Percentiles rank a stretch among this genome's conserved stretches.
phyloP scores from a whole-genome alignment of 495 filamentous ascomycete species.

The Aspergillus heteromorphus region DNA sequence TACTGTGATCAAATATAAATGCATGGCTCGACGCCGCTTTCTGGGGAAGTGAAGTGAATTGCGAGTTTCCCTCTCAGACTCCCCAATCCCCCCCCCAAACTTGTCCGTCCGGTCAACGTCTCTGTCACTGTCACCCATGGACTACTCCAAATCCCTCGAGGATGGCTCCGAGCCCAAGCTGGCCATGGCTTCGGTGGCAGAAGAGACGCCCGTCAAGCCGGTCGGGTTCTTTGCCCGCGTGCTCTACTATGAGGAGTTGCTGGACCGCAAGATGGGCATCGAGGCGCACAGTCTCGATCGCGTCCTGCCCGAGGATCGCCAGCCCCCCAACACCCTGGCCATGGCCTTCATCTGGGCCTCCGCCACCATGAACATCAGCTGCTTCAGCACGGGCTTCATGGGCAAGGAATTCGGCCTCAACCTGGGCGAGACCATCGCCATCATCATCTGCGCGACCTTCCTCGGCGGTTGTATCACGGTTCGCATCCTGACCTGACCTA shows the following conservation, averaged over 20 bases:
- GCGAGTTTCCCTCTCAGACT: background rate
- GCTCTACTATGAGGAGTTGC: slow-evolving; percentile 39
- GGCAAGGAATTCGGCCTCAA: slow-evolving; percentile 33
- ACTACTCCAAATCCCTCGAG: slow-evolving; percentile 30
- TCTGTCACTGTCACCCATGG: no score
- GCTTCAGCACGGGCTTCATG: slow-evolving; percentile 40
- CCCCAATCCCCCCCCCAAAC: background rate
- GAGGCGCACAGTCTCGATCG: slow-evolving; percentile 49
- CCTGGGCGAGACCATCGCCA: slow-evolving; percentile 29
- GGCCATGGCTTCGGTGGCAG: slow-evolving; percentile 24
- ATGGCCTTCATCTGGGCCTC: slow-evolving; percentile 50
- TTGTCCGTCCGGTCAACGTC: slow-evolving; percentile 14
- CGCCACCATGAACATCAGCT: slow-evolving; percentile 51
- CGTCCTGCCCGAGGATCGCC: slow-evolving; percentile 41
- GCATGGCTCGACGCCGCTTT: background rate
- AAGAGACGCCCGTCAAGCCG: slow-evolving; percentile 11
- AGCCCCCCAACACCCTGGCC: slow-evolving; percentile 29
- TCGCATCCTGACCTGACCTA: no score
- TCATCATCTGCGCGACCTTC: slow-evolving; percentile 32
- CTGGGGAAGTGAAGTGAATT: background rate
- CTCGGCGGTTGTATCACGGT: slow-evolving; percentile 43
- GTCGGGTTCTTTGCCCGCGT: slow-evolving; percentile 28
- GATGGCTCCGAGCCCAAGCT: slow-evolving; percentile 45
- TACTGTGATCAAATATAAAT: background rate
- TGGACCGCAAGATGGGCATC: slow-evolving; percentile 50